Evolutionary conservation across 2,329 filamentous ascomycete genomes (phyloP).

Genomic region (Huntiella omanensis): DNA sequence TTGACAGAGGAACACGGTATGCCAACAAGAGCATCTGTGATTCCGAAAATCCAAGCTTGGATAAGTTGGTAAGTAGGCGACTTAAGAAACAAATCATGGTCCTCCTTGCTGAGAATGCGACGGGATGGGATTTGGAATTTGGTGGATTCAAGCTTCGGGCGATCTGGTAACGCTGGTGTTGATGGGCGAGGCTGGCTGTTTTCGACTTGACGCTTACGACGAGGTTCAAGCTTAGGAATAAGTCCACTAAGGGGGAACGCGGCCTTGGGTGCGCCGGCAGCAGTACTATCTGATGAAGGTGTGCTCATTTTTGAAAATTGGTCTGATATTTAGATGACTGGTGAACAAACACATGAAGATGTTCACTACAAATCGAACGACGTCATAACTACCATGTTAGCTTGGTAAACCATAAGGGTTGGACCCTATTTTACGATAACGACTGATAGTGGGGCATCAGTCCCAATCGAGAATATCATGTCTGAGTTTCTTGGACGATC

Average conservation of each 20-base stretch:
- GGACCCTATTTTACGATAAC: not conserved
- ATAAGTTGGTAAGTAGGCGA: conserved; percentile 63
- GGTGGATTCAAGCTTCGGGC: conserved; percentile 37
- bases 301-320: not conserved
- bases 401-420: not conserved
- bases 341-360: not conserved
- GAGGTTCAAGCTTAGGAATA: conserved; percentile 50
- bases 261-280: no score
- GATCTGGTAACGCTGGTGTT: conserved; percentile 52
- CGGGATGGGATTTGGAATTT: conserved; percentile 50
- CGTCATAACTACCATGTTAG: conserved; percentile 3
- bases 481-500: not conserved
- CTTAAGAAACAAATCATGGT: conserved; percentile 63
- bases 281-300: not conserved
- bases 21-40: conserved; percentile 65
- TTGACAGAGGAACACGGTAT: conserved; percentile 43
- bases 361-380: not conserved
- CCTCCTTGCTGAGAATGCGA: conserved; percentile 61
- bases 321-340: not conserved
- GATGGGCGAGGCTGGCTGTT: conserved; percentile 48
- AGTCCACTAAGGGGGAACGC: conserved; percentile 25
- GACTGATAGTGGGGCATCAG: not conserved
- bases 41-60: conserved; percentile 65
- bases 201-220: conserved; percentile 30
- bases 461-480: not conserved